Percentiles rank a stretch among this genome's conserved stretches.
Conservation (phyloP, 345 rosid genomes). For the Anastatica hierochuntica region DNA sequence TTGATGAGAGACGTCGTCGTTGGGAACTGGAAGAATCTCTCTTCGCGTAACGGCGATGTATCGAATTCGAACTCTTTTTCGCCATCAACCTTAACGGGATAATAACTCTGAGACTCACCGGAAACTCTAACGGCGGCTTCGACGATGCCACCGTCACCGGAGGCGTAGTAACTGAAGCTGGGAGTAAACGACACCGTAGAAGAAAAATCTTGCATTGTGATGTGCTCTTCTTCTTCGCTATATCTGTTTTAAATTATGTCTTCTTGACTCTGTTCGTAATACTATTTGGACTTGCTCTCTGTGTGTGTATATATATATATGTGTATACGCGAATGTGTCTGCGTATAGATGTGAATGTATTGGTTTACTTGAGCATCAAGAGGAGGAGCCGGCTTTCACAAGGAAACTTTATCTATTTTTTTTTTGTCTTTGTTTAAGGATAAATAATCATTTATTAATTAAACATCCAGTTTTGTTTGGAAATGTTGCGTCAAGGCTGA, state of each 20-base stretch:
- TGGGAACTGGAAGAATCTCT: slow-evolving; percentile 13
- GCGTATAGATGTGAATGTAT: not conserved
- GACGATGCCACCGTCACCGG: slow-evolving; percentile 1
- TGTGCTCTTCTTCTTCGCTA: not conserved
- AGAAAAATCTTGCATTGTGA: slow-evolving; percentile 20
- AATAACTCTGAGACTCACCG: slow-evolving; percentile 9
- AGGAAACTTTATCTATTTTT: not conserved
- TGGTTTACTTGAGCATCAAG: not conserved
- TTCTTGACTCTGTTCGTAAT: slow-evolving; percentile 10
- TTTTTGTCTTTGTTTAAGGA: not conserved
- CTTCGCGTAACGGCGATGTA: slow-evolving; percentile 11
- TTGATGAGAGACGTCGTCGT: slow-evolving; percentile 9
- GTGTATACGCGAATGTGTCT: not conserved
- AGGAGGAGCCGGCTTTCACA: not conserved
- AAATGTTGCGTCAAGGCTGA: not conserved
- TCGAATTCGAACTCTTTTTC: slow-evolving; percentile 53
- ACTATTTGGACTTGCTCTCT: slow-evolving; percentile 14
- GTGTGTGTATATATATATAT: not conserved
- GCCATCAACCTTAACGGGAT: slow-evolving; percentile 1
- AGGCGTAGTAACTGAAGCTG: slow-evolving; percentile 22
- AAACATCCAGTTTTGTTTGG: not conserved
- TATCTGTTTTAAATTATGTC: not conserved
- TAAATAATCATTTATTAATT: too few relatives aligned
- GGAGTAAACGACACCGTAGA: slow-evolving; percentile 22
- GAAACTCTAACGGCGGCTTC: slow-evolving; percentile 21